Evolutionary conservation across 345 rosid species (phyloP).

Genomic region (Populus nigra): DNA sequence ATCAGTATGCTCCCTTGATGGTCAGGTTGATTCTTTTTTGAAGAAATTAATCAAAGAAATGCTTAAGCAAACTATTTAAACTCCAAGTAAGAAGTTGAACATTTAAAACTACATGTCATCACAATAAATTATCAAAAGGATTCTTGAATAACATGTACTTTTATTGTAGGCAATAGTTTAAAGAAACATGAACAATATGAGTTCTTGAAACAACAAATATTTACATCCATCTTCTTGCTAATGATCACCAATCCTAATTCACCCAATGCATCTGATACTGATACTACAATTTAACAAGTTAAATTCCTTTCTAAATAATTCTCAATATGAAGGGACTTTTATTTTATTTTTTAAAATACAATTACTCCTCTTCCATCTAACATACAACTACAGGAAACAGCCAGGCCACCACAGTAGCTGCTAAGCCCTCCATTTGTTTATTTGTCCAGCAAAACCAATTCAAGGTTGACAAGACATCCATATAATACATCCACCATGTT

Average conservation of each 20-base stretch:
- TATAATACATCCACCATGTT: not conserved
- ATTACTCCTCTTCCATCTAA: too few species aligned
- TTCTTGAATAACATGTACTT: too few species aligned
- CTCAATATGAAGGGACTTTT: not conserved
- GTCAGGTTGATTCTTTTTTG: constrained; percentile 17
- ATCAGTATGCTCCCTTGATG: constrained; percentile 42
- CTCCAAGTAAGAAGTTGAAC: not conserved
- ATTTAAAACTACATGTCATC: not conserved
- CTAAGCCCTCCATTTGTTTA: not conserved
- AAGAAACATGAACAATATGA: not conserved
- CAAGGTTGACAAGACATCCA: not conserved
- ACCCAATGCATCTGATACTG: not conserved
- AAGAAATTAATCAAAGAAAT: constrained; percentile 12
- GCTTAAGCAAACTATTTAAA: not conserved
- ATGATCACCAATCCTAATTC: not conserved
- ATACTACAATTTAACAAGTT: not conserved
- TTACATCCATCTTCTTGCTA: not conserved
- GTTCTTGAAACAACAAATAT: not conserved
- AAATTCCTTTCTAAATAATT: not conserved
- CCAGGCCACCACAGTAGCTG: not conserved
- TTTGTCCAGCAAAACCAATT: not conserved
- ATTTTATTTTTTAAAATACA: not conserved
- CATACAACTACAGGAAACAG: not conserved
- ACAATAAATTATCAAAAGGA: constrained; percentile 4
- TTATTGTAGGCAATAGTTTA: not conserved